Base-by-base conservation (phyloP, 2,329 filamentous ascomycete species). In the Magnaporthales sp. region DNA sequence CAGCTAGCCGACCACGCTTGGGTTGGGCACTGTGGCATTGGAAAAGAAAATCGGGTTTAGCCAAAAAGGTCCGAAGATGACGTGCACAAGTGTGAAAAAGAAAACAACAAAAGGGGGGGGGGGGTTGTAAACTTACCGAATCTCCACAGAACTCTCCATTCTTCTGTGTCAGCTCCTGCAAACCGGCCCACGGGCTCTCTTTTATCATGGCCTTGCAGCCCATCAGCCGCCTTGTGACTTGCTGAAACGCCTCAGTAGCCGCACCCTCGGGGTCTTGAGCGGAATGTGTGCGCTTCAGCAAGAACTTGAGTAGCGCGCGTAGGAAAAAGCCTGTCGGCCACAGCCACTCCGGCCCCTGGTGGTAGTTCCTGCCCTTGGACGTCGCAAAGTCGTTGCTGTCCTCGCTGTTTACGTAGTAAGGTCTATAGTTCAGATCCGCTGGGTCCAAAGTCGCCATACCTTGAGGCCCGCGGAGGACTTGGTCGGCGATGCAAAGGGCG, bases 251-350 rank as follows among this genome's bases (percentile, higher is more conserved):
- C 78, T 98, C 95, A 0, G 89, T 90, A 32, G 89, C 86, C 69
- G 90, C 91, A 10, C 38, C n/a, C 73, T 91, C 85, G 4, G 79
- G 75, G 64, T 75, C 83, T n/a, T 56, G n/a, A n/a, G 75, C 71
- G 2, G 77, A 78, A 69, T 84, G 83, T 63, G 92, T 85, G 31
- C 93, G 84, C 80, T 85, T 84, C 64, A 98, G 80, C 75, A 97
- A 93, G 73, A 98, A 98, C 76, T 93, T 91, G 69, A 99, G 84
- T 70, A 99, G 81, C 1, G 95, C 95, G 63, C 96, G 89, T 26
- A 97, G 83, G 83, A 97, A 99, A 81, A 93, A 99, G 4, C 95
- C 95, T 1, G 92, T 94, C 0, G 94, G 96, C 95, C 95, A 99
- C 27, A 97, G 80, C 95, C 95, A 99, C 77, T 99, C 95, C 0